A percentile compares a stretch with the other conserved stretches of the same genome.
Conservation (phyloP, 768 basidiomycete species). For the Coprinopsis sp. region DNA sequence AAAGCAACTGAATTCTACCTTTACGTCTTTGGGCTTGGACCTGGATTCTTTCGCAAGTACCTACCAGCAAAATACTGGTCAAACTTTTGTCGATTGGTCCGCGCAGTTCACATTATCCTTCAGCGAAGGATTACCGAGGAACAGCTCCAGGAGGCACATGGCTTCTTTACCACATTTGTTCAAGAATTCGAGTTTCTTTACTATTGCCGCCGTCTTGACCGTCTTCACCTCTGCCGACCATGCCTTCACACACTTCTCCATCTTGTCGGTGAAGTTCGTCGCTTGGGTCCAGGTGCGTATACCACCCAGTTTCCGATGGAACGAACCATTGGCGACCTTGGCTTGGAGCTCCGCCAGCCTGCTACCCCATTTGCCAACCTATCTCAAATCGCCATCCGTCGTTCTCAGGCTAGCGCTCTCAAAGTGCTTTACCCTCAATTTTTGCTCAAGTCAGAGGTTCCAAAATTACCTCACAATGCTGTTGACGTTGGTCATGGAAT, state of each 20-base stretch:
- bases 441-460: no score
- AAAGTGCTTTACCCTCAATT: no score
- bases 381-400: no score
- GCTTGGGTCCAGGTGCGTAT: slow-evolving; percentile 17
- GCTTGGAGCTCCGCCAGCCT: slow-evolving; percentile 17
- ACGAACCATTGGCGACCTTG: slow-evolving; percentile 24
- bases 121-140: slow-evolving; percentile 17
- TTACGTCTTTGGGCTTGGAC: slow-evolving; percentile 28
- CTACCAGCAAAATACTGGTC: slow-evolving; percentile 23
- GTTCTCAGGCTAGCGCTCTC: no score
- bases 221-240: slow-evolving; percentile 30
- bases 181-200: slow-evolving; percentile 33
- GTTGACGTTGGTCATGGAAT: no score
- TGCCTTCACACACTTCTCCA: slow-evolving; percentile 30
- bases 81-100: slow-evolving; percentile 27
- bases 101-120: slow-evolving; percentile 16
- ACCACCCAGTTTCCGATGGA: slow-evolving; percentile 26
- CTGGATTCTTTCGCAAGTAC: slow-evolving; percentile 20
- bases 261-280: slow-evolving; percentile 17
- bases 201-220: slow-evolving; percentile 18
- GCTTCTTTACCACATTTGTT: slow-evolving; percentile 18
- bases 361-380: slow-evolving; percentile 25
- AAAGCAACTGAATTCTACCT: slow-evolving; percentile 30
- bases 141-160: slow-evolving; percentile 21
- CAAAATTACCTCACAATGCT: no score